Evolutionary conservation across 176 grass and related monocot species (phyloP).

Genomic region (Olyra latifolia): DNA sequence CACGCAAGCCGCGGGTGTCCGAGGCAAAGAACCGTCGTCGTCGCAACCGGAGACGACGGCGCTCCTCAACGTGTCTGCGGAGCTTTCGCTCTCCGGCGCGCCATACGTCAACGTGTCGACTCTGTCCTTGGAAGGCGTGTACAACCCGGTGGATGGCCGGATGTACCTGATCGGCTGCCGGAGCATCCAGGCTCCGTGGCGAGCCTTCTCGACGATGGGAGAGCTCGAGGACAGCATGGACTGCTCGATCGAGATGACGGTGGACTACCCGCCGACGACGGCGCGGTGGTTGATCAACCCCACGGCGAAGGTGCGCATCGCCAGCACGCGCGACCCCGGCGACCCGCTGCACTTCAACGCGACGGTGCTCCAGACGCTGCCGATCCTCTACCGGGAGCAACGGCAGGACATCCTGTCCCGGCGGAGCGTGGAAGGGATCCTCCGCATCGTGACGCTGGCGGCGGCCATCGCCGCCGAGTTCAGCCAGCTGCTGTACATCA

Average conservation of each 20-base stretch:
- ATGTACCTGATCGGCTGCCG: slow-evolving; percentile 92
- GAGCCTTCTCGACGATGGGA: slow-evolving; percentile 22
- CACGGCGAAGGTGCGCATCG: slow-evolving; percentile 52
- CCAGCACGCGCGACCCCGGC: slow-evolving; percentile 50
- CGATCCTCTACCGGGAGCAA: slow-evolving; percentile 65
- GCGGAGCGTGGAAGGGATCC: slow-evolving; percentile 77
- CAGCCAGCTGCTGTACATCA: slow-evolving; percentile 77
- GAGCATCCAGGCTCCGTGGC: slow-evolving; percentile 42
- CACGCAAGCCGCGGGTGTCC: neutral
- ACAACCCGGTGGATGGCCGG: slow-evolving; percentile 69
- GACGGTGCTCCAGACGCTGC: slow-evolving; percentile 68
- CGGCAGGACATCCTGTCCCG: slow-evolving; percentile 75
- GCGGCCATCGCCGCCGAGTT: slow-evolving; percentile 57
- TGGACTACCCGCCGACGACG: slow-evolving; percentile 85
- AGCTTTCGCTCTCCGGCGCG: slow-evolving; percentile 27
- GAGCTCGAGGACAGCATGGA: slow-evolving; percentile 62
- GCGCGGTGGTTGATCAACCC: slow-evolving; percentile 84
- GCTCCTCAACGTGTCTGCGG: slow-evolving; percentile 44
- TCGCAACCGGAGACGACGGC: neutral
- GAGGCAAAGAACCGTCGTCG: neutral
- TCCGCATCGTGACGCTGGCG: slow-evolving; percentile 64
- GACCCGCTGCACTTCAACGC: slow-evolving; percentile 58
- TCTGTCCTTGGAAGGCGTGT: slow-evolving; percentile 73
- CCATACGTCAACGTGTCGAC: slow-evolving; percentile 36
- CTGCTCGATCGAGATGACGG: slow-evolving; percentile 78